Conservation (phyloP, 192 early-diverging fungal genomes). For the Jimgerdemannia lactiflua region DNA sequence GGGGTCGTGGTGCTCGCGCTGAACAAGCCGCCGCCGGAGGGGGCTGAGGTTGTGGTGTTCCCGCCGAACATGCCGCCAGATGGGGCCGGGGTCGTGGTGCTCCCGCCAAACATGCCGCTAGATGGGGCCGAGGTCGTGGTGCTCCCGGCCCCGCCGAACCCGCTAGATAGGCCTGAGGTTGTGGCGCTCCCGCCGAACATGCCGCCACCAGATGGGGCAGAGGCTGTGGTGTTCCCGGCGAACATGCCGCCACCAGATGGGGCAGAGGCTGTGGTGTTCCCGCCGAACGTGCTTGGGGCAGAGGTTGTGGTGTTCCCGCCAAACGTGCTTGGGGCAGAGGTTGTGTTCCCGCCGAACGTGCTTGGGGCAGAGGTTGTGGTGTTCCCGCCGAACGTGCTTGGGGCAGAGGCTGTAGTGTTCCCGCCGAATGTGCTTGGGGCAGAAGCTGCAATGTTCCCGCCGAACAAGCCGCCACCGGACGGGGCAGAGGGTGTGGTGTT, state of each 20-base stretch:
- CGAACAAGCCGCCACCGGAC: not conserved
- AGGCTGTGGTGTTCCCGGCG: no score
- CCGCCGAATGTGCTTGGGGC: constrained; percentile 18
- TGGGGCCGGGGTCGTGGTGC: constrained; percentile 10
- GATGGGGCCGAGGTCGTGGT: not conserved
- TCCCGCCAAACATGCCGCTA: constrained; percentile 1
- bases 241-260: no score
- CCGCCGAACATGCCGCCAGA: not conserved
- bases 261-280: no score
- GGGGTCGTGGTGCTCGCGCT: constrained; percentile 26
- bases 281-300: no score
- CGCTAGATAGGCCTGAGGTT: no score
- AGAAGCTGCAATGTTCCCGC: not conserved
- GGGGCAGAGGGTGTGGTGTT: constrained; percentile 28
- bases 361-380: no score
- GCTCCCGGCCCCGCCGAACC: no score
- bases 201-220: no score
- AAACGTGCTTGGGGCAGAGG: no score
- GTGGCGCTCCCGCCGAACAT: no score
- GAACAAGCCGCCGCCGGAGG: constrained; percentile 3
- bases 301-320: no score
- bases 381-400: constrained; percentile 14
- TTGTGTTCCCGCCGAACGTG: no score
- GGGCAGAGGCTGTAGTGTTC: constrained; percentile 19
- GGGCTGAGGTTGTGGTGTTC: constrained; percentile 14